phyloP scores from a whole-genome alignment of 1,284 basidiomycete species.

The Puccinia horiana region DNA sequence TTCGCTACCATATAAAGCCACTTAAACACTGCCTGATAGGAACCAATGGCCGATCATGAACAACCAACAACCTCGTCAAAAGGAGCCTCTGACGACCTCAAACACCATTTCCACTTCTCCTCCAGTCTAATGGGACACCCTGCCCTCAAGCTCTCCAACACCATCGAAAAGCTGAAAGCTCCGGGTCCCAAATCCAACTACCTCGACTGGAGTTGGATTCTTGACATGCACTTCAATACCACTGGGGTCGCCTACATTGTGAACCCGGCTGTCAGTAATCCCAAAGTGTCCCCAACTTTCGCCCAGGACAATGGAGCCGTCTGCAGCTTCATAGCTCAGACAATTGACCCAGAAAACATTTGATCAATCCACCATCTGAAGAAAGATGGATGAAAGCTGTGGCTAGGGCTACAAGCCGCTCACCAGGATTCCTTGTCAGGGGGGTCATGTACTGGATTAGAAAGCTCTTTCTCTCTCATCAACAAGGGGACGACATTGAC shows the following conservation, averaged over 20 bases:
- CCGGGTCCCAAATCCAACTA: background rate
- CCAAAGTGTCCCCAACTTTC: background rate
- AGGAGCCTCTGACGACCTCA: too few species aligned
- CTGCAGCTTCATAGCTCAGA: background rate
- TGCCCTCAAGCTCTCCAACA: too few species aligned
- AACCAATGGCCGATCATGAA: too few species aligned
- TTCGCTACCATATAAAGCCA: too few species aligned
- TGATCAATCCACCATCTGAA: background rate
- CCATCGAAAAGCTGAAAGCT: background rate
- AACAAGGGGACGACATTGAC: background rate
- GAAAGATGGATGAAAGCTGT: too few species aligned
- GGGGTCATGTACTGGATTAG: background rate
- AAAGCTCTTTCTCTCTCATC: background rate
- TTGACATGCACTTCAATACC: background rate
- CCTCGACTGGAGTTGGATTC: background rate
- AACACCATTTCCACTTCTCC: too few species aligned
- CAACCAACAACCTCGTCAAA: too few species aligned
- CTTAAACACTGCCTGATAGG: too few species aligned
- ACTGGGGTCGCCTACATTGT: background rate
- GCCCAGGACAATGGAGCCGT: background rate
- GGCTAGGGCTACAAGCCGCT: background rate
- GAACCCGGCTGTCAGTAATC: background rate
- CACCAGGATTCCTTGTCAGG: slow-evolving; percentile 8
- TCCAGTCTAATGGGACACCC: too few species aligned
- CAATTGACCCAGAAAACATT: background rate